A percentile compares a stretch with the other conserved stretches of the same genome.
These are phyloP conservation scores for Solanum aculeatissimum DNA, from an alignment of 305 asterid genomes.

Conservation along the genomic window DNA sequence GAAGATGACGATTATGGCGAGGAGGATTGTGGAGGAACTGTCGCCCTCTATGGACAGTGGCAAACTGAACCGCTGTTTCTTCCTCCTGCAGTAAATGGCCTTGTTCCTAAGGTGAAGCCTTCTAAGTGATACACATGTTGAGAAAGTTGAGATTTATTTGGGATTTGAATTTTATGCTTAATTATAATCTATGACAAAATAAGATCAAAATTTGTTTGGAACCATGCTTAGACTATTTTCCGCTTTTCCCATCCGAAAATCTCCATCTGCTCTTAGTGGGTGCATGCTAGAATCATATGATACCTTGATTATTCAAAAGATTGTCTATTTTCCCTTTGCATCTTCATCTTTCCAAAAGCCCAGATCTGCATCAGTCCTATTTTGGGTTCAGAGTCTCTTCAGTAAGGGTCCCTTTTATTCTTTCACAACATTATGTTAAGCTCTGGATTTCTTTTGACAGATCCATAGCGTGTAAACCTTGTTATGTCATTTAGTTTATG, in stretches of 20 bases:
- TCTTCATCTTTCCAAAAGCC: neutral
- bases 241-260: neutral
- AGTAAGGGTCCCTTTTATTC: neutral
- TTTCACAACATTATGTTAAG: neutral
- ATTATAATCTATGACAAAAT: neutral
- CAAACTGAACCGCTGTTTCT: constrained; percentile 76
- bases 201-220: neutral
- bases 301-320: neutral
- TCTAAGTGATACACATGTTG: neutral
- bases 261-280: neutral
- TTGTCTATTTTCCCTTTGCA: neutral
- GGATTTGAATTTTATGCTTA: neutral
- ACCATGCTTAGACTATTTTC: neutral
- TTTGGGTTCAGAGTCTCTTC: neutral
- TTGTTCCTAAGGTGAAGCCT: constrained; percentile 76
- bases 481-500: neutral
- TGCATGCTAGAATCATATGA: neutral
- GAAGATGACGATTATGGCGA: constrained; percentile 36
- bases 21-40: constrained; percentile 30
- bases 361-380: neutral
- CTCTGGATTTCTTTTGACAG: neutral
- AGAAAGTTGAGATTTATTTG: neutral
- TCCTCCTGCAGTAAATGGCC: constrained; percentile 80
- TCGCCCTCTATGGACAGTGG: constrained; percentile 83
- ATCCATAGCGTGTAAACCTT: neutral